phyloP scores from a whole-genome alignment of 1,139 yeast genomes.

The Groenewaldozyma auringiensis region DNA sequence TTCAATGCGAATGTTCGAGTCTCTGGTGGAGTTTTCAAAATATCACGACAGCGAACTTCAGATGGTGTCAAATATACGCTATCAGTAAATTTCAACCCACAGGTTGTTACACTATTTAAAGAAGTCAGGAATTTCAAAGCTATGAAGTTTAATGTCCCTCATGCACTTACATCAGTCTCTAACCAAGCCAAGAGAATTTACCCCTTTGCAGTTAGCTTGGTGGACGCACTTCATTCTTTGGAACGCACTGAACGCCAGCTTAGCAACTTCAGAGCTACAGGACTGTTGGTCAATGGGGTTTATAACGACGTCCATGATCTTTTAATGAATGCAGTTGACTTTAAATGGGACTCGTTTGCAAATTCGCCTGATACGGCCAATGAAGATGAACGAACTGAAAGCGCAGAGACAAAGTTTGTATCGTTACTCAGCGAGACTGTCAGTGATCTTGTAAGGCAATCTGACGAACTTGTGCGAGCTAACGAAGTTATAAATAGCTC shows the following conservation, averaged over 20 bases:
- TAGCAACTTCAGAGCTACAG: neutral
- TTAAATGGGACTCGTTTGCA: constrained; percentile 51
- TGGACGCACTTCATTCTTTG: constrained; percentile 39
- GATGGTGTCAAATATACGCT: constrained; percentile 18
- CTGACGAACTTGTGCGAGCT: constrained; percentile 26
- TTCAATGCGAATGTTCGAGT: constrained; percentile 23
- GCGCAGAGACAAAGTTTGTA: neutral
- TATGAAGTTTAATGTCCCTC: constrained; percentile 57
- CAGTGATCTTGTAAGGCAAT: constrained; percentile 32
- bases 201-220: constrained; percentile 51
- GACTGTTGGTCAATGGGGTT: constrained; percentile 38
- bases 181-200: constrained; percentile 43
- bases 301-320: constrained; percentile 31
- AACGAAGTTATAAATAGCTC: constrained; percentile 18
- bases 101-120: constrained; percentile 40
- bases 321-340: constrained; percentile 29
- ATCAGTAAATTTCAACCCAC: constrained; percentile 44
- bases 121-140: constrained; percentile 48
- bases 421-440: constrained; percentile 35
- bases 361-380: constrained; percentile 42
- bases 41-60: constrained; percentile 23
- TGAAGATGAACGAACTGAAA: constrained; percentile 31
- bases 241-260: neutral
- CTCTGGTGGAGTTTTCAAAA: constrained; percentile 36
- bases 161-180: constrained; percentile 36